These are phyloP conservation scores for Thalassiosira tumida DNA, from an alignment of 352 stramenopile genomes.

Conservation along the genomic window DNA sequence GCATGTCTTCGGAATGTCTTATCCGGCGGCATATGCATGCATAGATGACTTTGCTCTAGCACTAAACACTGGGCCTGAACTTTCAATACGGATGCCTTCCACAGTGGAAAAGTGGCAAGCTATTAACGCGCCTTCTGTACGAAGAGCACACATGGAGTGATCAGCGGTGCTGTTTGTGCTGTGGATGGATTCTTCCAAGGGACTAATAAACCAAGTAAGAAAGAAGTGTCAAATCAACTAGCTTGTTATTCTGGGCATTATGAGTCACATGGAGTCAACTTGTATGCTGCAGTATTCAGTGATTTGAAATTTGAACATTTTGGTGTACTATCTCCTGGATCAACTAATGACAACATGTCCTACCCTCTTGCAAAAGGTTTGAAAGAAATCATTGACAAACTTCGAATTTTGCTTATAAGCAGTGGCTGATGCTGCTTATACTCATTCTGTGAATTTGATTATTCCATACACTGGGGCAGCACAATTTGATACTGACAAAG, in stretches of 20 bases:
- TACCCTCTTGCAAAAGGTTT: slow-evolving; percentile 11
- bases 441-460: not conserved
- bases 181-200: slow-evolving; percentile 67
- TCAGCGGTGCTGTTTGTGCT: slow-evolving; percentile 44
- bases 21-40: not conserved
- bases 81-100: slow-evolving; percentile 37
- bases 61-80: slow-evolving; percentile 42
- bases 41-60: slow-evolving; percentile 57
- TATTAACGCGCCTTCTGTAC: not conserved
- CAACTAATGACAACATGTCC: slow-evolving; percentile 45
- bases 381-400: slow-evolving; percentile 13
- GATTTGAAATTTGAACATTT: slow-evolving; percentile 39
- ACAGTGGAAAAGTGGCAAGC: slow-evolving; percentile 27
- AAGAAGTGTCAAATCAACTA: slow-evolving; percentile 60
- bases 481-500: too few relatives aligned
- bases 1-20: slow-evolving; percentile 9
- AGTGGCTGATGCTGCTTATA: slow-evolving; percentile 33
- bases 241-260: slow-evolving; percentile 80
- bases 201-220: slow-evolving; percentile 51
- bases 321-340: slow-evolving; percentile 56
- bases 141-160: slow-evolving; percentile 1
- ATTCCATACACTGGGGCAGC: too few relatives aligned
- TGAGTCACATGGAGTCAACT: slow-evolving; percentile 64
- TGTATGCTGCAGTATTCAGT: slow-evolving; percentile 43
- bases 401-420: not conserved